Conservation (phyloP, 805 yeast species). For the Alloascoidea africana region DNA sequence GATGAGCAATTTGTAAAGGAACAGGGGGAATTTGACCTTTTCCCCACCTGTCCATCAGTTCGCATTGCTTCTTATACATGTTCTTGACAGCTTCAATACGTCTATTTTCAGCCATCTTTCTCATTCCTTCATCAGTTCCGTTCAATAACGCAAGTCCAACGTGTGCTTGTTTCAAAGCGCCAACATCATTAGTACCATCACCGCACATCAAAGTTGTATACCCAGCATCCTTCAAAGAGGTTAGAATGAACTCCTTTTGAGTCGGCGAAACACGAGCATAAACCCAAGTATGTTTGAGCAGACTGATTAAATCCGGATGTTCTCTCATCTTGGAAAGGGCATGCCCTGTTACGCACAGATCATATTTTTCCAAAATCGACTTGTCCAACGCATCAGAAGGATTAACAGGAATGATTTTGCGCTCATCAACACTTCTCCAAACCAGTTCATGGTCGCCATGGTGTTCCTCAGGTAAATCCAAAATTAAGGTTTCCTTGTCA, state of each 20-base stretch:
- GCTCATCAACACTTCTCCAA: slow-evolving; percentile 79
- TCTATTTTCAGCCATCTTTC: slow-evolving; percentile 72
- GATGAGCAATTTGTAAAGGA: slow-evolving; percentile 79
- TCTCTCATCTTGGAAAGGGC: slow-evolving; percentile 56
- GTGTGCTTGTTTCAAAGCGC: slow-evolving; percentile 97
- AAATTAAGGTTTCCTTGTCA: slow-evolving; percentile 67
- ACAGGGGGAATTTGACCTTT: slow-evolving; percentile 65
- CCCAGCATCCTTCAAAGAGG: slow-evolving; percentile 72
- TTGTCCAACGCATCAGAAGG: slow-evolving; percentile 41
- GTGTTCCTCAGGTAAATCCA: slow-evolving; percentile 71
- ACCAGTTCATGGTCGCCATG: slow-evolving; percentile 45
- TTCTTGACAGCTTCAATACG: slow-evolving; percentile 45
- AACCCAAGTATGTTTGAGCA: slow-evolving; percentile 88
- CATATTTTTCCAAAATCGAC: slow-evolving; percentile 46
- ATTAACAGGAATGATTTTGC: slow-evolving; percentile 50
- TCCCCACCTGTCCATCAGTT: slow-evolving; percentile 61
- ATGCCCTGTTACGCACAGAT: slow-evolving; percentile 86
- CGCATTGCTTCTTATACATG: slow-evolving; percentile 76
- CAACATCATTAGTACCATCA: slow-evolving; percentile 99
- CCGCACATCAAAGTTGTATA: slow-evolving; percentile 97
- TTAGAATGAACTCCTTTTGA: slow-evolving; percentile 85
- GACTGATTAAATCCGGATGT: slow-evolving; percentile 53
- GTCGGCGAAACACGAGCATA: slow-evolving; percentile 95
- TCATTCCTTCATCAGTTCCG: slow-evolving; percentile 91
- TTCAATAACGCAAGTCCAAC: slow-evolving; percentile 95